Conservation (phyloP, 345 rosid genomes). For the Aegle marmelos region DNA sequence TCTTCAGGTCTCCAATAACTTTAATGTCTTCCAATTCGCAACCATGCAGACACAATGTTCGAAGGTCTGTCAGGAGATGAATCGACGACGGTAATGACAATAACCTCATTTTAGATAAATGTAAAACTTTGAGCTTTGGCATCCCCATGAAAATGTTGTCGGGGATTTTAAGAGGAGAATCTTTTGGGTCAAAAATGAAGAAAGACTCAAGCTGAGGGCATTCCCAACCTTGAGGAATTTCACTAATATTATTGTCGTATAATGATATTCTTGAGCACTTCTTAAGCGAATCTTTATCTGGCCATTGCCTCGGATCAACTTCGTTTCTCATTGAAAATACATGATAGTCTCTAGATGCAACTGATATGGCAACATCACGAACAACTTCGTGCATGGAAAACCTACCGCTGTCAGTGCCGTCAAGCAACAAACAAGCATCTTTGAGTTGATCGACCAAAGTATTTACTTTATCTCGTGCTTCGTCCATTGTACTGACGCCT, state of each 20-base stretch:
- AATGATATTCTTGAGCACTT: not conserved
- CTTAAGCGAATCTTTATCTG: too few relatives aligned
- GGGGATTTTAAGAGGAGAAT: not conserved
- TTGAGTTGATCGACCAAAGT: conserved; percentile 2
- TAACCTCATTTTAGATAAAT: not conserved
- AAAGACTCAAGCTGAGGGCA: not conserved
- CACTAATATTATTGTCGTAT: not conserved
- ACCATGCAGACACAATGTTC: conserved; percentile 1
- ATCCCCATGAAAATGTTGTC: not conserved
- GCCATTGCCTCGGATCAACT: not conserved
- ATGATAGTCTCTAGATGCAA: not conserved
- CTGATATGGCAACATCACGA: not conserved
- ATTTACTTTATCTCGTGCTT: conserved; percentile 7
- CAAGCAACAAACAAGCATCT: conserved; percentile 16
- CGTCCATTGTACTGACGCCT: not conserved
- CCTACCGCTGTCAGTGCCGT: fast-evolving
- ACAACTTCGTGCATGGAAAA: too few relatives aligned
- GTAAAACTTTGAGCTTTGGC: not conserved
- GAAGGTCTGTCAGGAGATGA: not conserved
- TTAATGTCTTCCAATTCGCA: not conserved
- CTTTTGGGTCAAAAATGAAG: fast-evolving
- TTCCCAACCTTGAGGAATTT: not conserved
- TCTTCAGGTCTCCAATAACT: conserved; percentile 11
- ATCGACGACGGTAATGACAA: conserved; percentile 15
- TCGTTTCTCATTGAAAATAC: not conserved